Conservation (phyloP, 169 alveolate genomes). For the Plasmodium coatneyi region DNA sequence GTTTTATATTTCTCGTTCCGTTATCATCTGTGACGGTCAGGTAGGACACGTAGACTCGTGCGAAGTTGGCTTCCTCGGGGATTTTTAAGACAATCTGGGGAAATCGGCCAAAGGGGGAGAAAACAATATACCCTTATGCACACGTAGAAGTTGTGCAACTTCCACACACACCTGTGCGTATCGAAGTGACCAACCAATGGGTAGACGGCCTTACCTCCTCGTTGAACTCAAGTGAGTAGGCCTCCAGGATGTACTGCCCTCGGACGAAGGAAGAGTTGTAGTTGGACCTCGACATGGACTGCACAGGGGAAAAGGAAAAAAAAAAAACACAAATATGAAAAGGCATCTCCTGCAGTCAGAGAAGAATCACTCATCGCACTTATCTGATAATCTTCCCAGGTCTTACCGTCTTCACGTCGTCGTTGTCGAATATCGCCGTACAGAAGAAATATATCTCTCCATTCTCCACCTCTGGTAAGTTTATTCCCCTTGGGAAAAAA, state of each 20-base stretch:
- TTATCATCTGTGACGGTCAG: conserved; percentile 25
- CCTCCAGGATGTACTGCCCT: conserved; percentile 26
- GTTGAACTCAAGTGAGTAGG: conserved; percentile 13
- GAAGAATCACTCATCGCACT: not conserved
- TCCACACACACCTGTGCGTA: not conserved
- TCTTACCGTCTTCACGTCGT: conserved; percentile 54
- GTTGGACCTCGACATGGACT: conserved; percentile 69
- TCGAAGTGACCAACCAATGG: not conserved
- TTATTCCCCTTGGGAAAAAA: conserved; percentile 31
- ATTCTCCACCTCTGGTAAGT: conserved; percentile 45
- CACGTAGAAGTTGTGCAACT: not conserved
- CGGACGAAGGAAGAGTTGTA: conserved; percentile 31
- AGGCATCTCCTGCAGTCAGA: not conserved
- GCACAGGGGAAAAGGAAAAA: not conserved
- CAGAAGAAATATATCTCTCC: conserved; percentile 51
- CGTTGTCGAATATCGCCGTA: conserved; percentile 57
- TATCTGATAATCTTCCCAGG: not conserved
- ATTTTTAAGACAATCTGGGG: conserved; percentile 36
- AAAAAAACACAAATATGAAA: not conserved
- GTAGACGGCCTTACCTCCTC: conserved; percentile 23
- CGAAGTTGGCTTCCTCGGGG: conserved; percentile 30
- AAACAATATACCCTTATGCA: not conserved
- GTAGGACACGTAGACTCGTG: conserved; percentile 42
- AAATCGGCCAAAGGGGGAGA: not conserved
- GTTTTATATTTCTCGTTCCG: conserved; percentile 56